Evolutionary conservation across 1,284 basidiomycete genomes (phyloP), one percentile per base, ranked within the genome.

Genomic region (Erythrobasidium hasegawianum): DNA sequence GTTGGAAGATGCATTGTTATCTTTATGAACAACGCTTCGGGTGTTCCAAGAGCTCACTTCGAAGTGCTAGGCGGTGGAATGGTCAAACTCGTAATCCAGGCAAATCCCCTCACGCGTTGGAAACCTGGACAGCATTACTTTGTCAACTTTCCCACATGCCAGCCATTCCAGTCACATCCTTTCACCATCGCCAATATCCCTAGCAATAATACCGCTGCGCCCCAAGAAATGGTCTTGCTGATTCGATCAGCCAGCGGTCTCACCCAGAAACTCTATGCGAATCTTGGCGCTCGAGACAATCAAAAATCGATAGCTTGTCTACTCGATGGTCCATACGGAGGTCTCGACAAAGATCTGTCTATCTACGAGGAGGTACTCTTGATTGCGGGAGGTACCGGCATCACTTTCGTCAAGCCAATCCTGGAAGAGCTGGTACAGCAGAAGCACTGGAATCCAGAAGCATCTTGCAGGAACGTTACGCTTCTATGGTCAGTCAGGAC

Each of bases 291-390:
- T 18, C 20, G 57, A 18, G 33, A 33, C 33, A 39, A 29, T 20
- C 39, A 24, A 40, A 49, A 60, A 1, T 56, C 62, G 7, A 69
- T 70, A 1, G 71, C 73, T 2, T 77, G 79, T 1, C 67, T 78
- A n/a, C 64, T 80, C 18, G 80, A 81, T 59, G 80, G 80, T 0
- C 80, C 80, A 13, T 81, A 80, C 64, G 79, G 78, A 20, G 78
- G 78, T 1, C 57, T 78, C 14, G 72, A 75, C 53, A 74, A 72
- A 1, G 70, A 74, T n/a, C 56, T 80, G 40, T 60, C 71, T 29
- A 67, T 69, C 0, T 79, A 77, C 49, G 76, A 80, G 49, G 64
- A 72, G 1, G 76, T 80, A 10, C 64, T 78, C 13, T 71, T 81
- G 1, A 68, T 81, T 11, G 79, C 76, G 9, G 79, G 79, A 13